phyloP scores from a whole-genome alignment of 2,329 filamentous ascomycete species.

The Alternaria sp. region DNA sequence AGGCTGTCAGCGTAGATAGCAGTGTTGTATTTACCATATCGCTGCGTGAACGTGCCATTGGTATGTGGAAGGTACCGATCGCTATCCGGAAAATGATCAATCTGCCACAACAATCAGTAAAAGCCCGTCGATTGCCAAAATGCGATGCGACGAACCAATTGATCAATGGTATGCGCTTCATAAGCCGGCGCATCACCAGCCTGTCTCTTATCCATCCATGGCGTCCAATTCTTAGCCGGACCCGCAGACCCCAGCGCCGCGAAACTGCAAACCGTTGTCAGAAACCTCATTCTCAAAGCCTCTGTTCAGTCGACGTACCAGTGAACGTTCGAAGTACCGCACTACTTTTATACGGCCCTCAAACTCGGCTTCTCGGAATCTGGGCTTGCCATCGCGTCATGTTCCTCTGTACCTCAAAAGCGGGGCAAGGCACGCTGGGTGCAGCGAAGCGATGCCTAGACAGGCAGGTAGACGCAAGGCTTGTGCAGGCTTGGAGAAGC shows the following conservation, averaged over 20 bases:
- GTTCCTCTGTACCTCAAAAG: conserved; percentile 2
- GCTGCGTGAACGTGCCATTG: conserved; percentile 60
- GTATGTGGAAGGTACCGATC: conserved; percentile 51
- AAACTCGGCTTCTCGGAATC: background rate
- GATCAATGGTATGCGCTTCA: conserved; percentile 31
- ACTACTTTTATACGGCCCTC: conserved; percentile 1
- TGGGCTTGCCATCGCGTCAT: conserved; percentile 11
- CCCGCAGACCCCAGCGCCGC: conserved; percentile 7
- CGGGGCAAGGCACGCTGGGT: conserved; percentile 3
- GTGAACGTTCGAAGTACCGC: background rate
- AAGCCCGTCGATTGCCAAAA: too few species aligned
- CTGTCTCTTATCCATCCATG: conserved; percentile 21
- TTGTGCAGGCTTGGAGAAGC: conserved; percentile 23
- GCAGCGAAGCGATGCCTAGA: conserved; percentile 11
- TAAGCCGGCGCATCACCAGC: conserved; percentile 19
- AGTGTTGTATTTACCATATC: conserved; percentile 19
- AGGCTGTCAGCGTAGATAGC: too few species aligned
- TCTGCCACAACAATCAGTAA: conserved; percentile 28
- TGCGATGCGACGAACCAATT: conserved; percentile 30
- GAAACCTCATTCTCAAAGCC: conserved; percentile 15
- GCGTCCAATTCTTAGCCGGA: background rate
- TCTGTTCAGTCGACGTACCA: background rate
- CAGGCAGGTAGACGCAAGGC: conserved; percentile 22
- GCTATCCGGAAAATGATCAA: conserved; percentile 56
- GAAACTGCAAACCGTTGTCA: conserved; percentile 9